A percentile compares a stretch with the other conserved stretches of the same genome.
phyloP scores from a whole-genome alignment of 345 rosid genomes.

The Lagerstroemia speciosa region DNA sequence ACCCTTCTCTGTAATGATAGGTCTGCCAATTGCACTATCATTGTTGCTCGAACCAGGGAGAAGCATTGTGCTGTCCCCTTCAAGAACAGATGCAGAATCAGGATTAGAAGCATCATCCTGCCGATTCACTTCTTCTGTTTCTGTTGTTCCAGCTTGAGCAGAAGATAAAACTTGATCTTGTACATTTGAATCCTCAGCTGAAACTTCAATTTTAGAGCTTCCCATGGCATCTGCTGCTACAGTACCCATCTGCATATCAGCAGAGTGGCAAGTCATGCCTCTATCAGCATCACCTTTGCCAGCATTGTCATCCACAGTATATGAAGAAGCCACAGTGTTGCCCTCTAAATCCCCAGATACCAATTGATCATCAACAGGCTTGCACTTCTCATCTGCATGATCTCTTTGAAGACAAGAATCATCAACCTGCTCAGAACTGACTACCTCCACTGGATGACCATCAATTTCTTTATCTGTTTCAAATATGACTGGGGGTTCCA shows the following conservation, averaged over 20 bases:
- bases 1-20: not conserved
- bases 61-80: slow-evolving; percentile 7
- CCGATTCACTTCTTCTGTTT: not conserved
- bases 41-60: not conserved
- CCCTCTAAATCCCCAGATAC: not conserved
- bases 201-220: not conserved
- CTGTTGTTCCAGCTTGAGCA: not conserved
- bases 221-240: not conserved
- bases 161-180: not conserved
- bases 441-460: not conserved
- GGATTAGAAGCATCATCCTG: not conserved
- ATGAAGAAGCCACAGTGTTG: not conserved
- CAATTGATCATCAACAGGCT: not conserved
- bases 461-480: not conserved
- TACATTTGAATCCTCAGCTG: not conserved
- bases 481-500: not conserved
- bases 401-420: slow-evolving; percentile 1
- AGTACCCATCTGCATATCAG: not conserved
- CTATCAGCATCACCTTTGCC: not conserved
- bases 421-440: not conserved
- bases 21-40: not conserved
- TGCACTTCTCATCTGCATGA: not conserved
- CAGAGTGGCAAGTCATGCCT: not conserved
- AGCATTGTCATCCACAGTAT: not conserved
- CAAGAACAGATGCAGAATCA: not conserved